phyloP scores from a whole-genome alignment of 352 stramenopile species.

The Thalassiosira livingstoniorum region DNA sequence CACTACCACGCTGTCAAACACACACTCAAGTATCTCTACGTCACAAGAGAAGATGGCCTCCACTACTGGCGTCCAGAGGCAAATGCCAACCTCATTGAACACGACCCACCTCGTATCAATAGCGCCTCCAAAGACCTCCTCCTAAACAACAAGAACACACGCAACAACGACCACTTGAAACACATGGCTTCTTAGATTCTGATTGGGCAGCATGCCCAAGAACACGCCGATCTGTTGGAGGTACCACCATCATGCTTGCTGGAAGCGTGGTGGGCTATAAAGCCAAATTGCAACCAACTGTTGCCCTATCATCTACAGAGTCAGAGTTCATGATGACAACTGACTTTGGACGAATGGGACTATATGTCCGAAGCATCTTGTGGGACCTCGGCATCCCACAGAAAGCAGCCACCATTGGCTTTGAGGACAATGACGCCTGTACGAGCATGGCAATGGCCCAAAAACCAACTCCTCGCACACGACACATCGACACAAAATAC shows the following conservation, averaged over 20 bases:
- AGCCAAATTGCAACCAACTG: too few relatives aligned
- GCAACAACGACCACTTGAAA: not conserved
- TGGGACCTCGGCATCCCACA: slow-evolving; percentile 17
- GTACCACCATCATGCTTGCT: not conserved
- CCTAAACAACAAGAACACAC: too few relatives aligned
- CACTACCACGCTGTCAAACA: slow-evolving; percentile 29
- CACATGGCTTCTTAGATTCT: slow-evolving; percentile 15
- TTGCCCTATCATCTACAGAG: too few relatives aligned
- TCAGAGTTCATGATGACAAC: too few relatives aligned
- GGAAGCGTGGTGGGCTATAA: slow-evolving; percentile 15
- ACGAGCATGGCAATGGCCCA: slow-evolving; percentile 6
- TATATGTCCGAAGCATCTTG: too few relatives aligned
- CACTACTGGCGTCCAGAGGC: slow-evolving; percentile 1
- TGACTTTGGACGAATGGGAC: too few relatives aligned
- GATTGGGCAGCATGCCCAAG: slow-evolving; percentile 12
- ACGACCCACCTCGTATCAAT: not conserved
- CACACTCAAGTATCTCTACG: slow-evolving; percentile 17
- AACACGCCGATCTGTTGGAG: not conserved
- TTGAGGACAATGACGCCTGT: slow-evolving; percentile 30
- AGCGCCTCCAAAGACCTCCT: not conserved
- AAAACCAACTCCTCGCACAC: too few relatives aligned
- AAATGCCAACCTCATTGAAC: not conserved
- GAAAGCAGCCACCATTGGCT: slow-evolving; percentile 5
- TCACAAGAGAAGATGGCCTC: slow-evolving; percentile 10
- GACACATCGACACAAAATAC: slow-evolving; percentile 35